Evolutionary conservation across 2,329 filamentous ascomycete genomes (phyloP).

Genomic region (Trichoderma arundinaceum): DNA sequence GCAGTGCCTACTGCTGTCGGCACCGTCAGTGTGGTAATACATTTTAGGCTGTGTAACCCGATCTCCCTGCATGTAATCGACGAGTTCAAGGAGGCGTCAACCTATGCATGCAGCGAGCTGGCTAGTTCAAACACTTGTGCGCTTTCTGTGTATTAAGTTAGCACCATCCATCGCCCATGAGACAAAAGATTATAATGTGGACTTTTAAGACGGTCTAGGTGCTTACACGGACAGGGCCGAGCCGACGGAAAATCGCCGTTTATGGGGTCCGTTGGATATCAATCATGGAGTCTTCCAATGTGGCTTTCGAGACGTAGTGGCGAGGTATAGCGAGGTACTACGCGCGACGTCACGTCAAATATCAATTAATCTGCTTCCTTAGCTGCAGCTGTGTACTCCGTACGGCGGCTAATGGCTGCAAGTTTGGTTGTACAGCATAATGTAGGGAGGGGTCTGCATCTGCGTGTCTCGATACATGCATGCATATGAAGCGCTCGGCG

Average conservation of each 20-base stretch:
- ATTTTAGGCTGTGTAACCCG: slow-evolving; percentile 6
- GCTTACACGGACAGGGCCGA: slow-evolving; percentile 26
- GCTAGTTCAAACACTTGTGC: no score
- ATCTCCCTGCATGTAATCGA: slow-evolving; percentile 8
- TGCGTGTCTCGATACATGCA: neutral
- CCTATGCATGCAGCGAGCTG: slow-evolving; percentile 1
- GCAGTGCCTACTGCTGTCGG: neutral
- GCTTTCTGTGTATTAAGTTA: neutral
- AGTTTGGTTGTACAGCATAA: neutral
- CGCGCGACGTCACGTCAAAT: neutral
- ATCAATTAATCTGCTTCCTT: slow-evolving; percentile 2
- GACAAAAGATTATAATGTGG: neutral
- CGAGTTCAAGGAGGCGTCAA: neutral
- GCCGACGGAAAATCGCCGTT: slow-evolving; percentile 20
- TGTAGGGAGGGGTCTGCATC: neutral
- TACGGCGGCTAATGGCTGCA: neutral
- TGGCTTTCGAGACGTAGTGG: neutral
- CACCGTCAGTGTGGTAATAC: neutral
- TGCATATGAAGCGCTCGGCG: neutral
- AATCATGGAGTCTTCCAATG: slow-evolving; percentile 2
- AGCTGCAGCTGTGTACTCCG: neutral
- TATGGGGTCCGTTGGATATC: neutral
- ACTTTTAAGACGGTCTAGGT: slow-evolving; percentile 16
- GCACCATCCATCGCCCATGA: neutral
- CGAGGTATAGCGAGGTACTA: neutral